Evolutionary conservation across 2,329 filamentous ascomycete species (phyloP).

Genomic region (Venturia aucupariae): DNA sequence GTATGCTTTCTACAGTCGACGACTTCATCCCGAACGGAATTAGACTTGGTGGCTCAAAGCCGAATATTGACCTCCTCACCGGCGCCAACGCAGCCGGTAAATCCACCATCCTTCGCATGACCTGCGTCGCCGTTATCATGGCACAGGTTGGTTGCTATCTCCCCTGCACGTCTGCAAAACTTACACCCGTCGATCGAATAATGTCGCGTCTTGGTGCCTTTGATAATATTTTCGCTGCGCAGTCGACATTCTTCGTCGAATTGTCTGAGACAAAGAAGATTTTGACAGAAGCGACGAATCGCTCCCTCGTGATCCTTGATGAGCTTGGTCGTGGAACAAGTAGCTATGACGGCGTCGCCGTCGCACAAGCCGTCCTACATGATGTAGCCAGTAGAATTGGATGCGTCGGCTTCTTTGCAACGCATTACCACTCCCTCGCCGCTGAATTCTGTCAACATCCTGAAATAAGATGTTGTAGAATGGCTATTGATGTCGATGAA

Average conservation of each 20-base stretch:
- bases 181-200: constrained; percentile 92
- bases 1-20: constrained; percentile 78
- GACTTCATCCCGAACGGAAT: constrained; percentile 98
- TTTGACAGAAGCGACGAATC: constrained; percentile 81
- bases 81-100: constrained; percentile 97
- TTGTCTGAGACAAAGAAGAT: constrained; percentile 98
- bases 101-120: constrained; percentile 92
- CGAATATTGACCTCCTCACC: constrained; percentile 85
- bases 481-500: constrained; percentile 92
- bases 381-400: constrained; percentile 90
- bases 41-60: constrained; percentile 65
- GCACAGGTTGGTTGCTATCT: constrained; percentile 93
- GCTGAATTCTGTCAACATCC: constrained; percentile 85
- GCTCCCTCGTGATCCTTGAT: constrained; percentile 91
- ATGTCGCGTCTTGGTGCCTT: constrained; percentile 97
- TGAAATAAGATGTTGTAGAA: constrained; percentile 75
- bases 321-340: constrained; percentile 91
- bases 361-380: constrained; percentile 94
- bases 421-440: constrained; percentile 90
- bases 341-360: constrained; percentile 92
- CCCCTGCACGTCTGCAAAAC: constrained; percentile 67
- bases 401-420: constrained; percentile 92
- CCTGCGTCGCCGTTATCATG: constrained; percentile 93
- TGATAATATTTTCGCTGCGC: constrained; percentile 97
- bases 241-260: constrained; percentile 97